Conservation (phyloP, 257 asterid genomes). For the Lavandula angustifolia region DNA sequence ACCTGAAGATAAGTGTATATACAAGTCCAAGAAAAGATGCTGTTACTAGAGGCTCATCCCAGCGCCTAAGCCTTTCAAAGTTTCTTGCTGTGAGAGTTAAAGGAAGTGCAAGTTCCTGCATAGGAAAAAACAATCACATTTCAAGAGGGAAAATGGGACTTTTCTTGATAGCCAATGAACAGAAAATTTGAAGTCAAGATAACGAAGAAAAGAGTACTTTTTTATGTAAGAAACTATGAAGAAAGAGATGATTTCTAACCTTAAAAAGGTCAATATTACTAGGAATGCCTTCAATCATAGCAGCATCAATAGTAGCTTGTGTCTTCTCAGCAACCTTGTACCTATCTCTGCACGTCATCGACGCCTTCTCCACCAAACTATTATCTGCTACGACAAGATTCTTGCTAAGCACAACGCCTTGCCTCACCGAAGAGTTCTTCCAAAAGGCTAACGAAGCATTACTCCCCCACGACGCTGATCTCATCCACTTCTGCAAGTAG, state of each 20-base stretch:
- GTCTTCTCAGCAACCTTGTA: constrained; percentile 78
- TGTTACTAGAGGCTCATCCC: constrained; percentile 92
- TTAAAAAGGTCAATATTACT: constrained; percentile 94
- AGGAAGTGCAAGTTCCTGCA: constrained; percentile 90
- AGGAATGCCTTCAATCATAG: constrained; percentile 96
- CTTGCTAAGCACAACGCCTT: constrained; percentile 79
- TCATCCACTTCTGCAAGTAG: constrained; percentile 87
- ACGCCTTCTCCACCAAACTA: constrained; percentile 78
- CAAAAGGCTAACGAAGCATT: constrained; percentile 76
- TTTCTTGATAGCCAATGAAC: background rate
- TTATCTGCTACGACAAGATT: constrained; percentile 69
- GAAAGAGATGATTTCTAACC: constrained; percentile 45
- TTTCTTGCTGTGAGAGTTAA: constrained; percentile 55
- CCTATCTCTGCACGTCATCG: constrained; percentile 67
- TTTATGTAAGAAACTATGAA: constrained; percentile 1
- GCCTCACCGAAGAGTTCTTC: constrained; percentile 49
- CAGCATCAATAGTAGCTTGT: constrained; percentile 94
- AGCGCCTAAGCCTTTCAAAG: constrained; percentile 71
- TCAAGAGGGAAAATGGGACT: background rate
- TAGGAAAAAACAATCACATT: constrained; percentile 23
- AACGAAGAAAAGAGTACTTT: background rate
- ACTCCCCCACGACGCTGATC: constrained; percentile 80
- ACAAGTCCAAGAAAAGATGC: constrained; percentile 72
- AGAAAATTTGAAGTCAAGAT: background rate
- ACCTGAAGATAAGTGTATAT: constrained; percentile 82